Evolutionary conservation across 345 rosid species (phyloP), one percentile per base, ranked within the genome.

Genomic region (Populus nigra): DNA sequence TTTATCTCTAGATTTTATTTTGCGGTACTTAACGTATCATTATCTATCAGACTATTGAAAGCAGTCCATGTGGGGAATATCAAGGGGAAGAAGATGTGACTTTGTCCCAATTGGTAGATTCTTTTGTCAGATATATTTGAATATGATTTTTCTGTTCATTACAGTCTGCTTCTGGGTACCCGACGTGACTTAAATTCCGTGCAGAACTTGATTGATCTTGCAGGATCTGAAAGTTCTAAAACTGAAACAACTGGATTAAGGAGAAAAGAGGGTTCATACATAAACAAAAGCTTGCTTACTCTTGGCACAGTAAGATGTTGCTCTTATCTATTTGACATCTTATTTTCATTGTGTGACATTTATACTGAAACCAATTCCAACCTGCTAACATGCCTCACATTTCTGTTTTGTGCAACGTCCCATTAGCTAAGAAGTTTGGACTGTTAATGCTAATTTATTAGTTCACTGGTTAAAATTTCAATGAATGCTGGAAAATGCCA

Each of bases 191-290:
- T 29, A n/a, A 72, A 31, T 70, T 77, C 43, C 74, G 63, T 81
- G 82, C 88, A 89, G 92, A 80, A 91, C 77, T 84, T 91, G 72
- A 91, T 89, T 79, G 94, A 91, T 84, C 91, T 91, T 66, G 91
- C 94, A 27, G 94, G 94, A 73, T 91, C 94, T 67, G 94, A 91
- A 81, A 91, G 94, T 80, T 91, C 94, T 23, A 91, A 91, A 81
- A 83, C 90, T 73, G 94, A 91, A 81, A 91, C 94, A 66, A 91
- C 88, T 78, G 92, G 94, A 41, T 68, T 89, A 83, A 83, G 92
- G 73, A 89, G 92, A 82, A 91, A 91, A 75, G 94, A 91, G 80
- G 94, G 94, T 33, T 91, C 92, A 50, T 91, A 84, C 78, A 91
- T 91, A 78, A 91, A 91, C 65, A 91, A 89, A 88, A 91, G 94